These are phyloP conservation scores for Caloboletus inedulis DNA, from an alignment of 1,284 basidiomycete genomes.

Conservation along the genomic window DNA sequence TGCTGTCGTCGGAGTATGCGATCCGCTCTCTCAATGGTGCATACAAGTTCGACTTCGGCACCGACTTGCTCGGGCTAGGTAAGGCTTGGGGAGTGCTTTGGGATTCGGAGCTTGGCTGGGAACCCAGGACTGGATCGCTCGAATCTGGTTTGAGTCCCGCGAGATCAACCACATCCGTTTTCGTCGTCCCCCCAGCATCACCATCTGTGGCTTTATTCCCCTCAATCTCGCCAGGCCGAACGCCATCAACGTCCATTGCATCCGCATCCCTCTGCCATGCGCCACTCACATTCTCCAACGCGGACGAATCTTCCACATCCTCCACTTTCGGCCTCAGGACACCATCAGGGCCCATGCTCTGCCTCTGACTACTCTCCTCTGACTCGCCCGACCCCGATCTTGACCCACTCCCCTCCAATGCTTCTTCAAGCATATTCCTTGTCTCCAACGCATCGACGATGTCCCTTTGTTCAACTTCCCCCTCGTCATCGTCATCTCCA, in stretches of 20 bases:
- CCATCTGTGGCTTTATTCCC: slow-evolving; percentile 30
- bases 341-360: slow-evolving; percentile 33
- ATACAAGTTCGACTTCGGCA: slow-evolving; percentile 44
- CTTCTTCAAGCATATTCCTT: slow-evolving; percentile 47
- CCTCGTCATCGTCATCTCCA: slow-evolving; percentile 58
- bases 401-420: slow-evolving; percentile 41
- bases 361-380: slow-evolving; percentile 31
- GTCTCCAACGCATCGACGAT: slow-evolving; percentile 59
- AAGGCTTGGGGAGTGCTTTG: slow-evolving; percentile 28
- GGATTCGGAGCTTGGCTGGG: slow-evolving; percentile 39
- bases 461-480: slow-evolving; percentile 49
- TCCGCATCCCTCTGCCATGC: slow-evolving; percentile 23
- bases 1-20: slow-evolving; percentile 53
- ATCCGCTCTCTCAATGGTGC: slow-evolving; percentile 57
- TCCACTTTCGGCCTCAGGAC: slow-evolving; percentile 55
- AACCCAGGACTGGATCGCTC: slow-evolving; percentile 50
- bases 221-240: slow-evolving; percentile 31
- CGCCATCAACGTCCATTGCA: slow-evolving; percentile 38
- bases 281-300: slow-evolving; percentile 36
- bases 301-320: slow-evolving; percentile 57
- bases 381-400: slow-evolving; percentile 29
- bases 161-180: slow-evolving; percentile 23
- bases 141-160: slow-evolving; percentile 41
- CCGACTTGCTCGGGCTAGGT: slow-evolving; percentile 34
- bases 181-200: slow-evolving; percentile 26